Evolutionary conservation across 768 basidiomycete genomes (phyloP), one percentile per base, ranked within the genome.

Genomic region (Candolleomyces eurysporus): DNA sequence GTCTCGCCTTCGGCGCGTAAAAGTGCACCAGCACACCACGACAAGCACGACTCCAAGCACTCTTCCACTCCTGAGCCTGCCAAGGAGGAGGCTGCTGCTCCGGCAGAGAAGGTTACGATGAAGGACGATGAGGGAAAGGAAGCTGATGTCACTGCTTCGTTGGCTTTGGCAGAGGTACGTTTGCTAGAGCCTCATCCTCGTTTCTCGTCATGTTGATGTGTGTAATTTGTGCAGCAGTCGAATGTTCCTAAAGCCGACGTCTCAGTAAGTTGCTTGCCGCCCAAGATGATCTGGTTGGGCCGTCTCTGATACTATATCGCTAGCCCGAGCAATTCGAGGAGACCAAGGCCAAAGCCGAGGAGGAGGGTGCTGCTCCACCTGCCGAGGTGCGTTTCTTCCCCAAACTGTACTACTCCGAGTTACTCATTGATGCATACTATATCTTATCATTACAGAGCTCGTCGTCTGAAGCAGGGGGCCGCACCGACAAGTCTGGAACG

Each of bases 101-200:
- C 36, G 6, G 36, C 36, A 5, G 36, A 36, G 36, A 36, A 45
- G 54, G 71, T 72, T 36, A 57, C 72, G 22, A 66, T 78, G 69
- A 75, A 71, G 65, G 79, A 81, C 50, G 75, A 73, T 61, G 78
- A 79, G 60, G 79, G 76, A 43, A 75, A 68, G 42, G 71, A 70
- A 45, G 78, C 73, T n/a, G 68, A 78, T 57, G 74, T 77, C 58
- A 63, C 73, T 10, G 69, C 69, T 26, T 70, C 76, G 5, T 62
- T 76, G 21, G 56, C 68, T 42, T 66, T 72, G 51, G 66, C 78
- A 58, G 71, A 73, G 64, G 67, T 50, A 79, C 76, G 8, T 82
- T 67, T 5, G 76, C 73, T 11, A 11, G 42, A 11, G 11, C 13
- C 17, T 43, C 42, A 43, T 43, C 42, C 42, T 11, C 42, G 13